These are phyloP conservation scores for Phylloporus arenicola DNA, from an alignment of 768 basidiomycete species.

Conservation along the genomic window DNA sequence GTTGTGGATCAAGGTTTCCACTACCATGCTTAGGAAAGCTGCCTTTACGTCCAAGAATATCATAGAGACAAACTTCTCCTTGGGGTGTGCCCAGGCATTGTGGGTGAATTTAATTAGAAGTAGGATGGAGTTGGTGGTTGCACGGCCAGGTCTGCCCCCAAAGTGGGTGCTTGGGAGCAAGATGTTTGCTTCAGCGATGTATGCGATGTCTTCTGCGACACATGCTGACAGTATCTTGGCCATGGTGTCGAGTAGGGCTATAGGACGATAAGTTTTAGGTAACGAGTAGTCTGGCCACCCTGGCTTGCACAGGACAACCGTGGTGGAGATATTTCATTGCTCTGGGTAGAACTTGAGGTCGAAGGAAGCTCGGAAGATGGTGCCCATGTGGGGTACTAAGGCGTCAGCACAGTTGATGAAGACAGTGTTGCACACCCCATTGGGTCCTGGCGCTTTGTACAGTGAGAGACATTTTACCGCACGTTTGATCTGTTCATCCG, in stretches of 20 bases:
- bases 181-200: background rate
- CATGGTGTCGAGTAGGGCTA: no score
- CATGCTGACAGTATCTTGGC: background rate
- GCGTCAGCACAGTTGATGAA: background rate
- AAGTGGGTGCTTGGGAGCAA: no score
- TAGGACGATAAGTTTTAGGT: background rate
- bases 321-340: slow-evolving; percentile 13
- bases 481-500: no score
- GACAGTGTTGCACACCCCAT: background rate
- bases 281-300: slow-evolving; percentile 29
- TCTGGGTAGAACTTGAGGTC: no score
- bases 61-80: no score
- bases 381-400: no score
- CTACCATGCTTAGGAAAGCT: no score
- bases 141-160: no score
- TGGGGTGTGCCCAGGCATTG: background rate
- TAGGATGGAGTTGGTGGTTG: background rate
- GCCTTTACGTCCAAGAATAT: no score
- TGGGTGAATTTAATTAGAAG: background rate
- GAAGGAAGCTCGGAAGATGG: background rate
- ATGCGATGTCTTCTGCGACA: no score
- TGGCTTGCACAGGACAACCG: slow-evolving; percentile 33
- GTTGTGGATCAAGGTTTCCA: background rate
- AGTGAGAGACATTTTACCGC: background rate
- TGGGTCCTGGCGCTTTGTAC: slow-evolving; percentile 13